Percentiles rank a stretch among this genome's conserved stretches.
Evolutionary conservation across 2,329 filamentous ascomycete species (phyloP).

Genomic region (Fusarium tupiense): DNA sequence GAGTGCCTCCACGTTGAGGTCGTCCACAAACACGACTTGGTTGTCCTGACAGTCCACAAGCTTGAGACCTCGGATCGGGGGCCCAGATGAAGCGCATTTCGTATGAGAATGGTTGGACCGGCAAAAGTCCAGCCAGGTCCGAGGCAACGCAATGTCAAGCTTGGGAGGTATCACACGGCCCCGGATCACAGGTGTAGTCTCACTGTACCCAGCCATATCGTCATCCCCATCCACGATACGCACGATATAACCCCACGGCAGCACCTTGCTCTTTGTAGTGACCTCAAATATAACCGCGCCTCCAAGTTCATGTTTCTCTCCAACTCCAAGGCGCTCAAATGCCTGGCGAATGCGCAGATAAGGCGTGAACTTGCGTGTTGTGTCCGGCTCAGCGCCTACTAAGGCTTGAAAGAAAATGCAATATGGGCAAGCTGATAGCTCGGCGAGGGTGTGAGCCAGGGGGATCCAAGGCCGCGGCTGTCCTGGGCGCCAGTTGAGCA

Average conservation of each 20-base stretch:
- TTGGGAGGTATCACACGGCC: slow-evolving; percentile 47
- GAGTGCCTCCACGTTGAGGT: slow-evolving; percentile 34
- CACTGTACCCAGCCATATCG: slow-evolving; percentile 36
- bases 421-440: slow-evolving; percentile 48
- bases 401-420: slow-evolving; percentile 52
- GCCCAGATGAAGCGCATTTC: slow-evolving; percentile 30
- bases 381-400: slow-evolving; percentile 44
- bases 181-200: slow-evolving; percentile 37
- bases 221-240: slow-evolving; percentile 42
- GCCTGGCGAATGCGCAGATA: slow-evolving; percentile 52
- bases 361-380: slow-evolving; percentile 49
- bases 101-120: slow-evolving; percentile 42
- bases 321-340: slow-evolving; percentile 50
- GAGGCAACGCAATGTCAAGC: slow-evolving; percentile 44
- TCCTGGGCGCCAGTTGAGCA: slow-evolving; percentile 50
- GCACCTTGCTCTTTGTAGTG: slow-evolving; percentile 48
- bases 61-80: slow-evolving; percentile 43
- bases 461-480: slow-evolving; percentile 50
- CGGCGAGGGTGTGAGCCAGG: slow-evolving; percentile 47
- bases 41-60: slow-evolving; percentile 47
- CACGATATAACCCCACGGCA: slow-evolving; percentile 52
- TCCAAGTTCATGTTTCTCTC: slow-evolving; percentile 51
- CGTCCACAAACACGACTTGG: slow-evolving; percentile 44
- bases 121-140: slow-evolving; percentile 51
- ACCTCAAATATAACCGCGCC: slow-evolving; percentile 50